Base-by-base conservation (phyloP, 208 protist genomes). In the Pavlovales sp. region DNA sequence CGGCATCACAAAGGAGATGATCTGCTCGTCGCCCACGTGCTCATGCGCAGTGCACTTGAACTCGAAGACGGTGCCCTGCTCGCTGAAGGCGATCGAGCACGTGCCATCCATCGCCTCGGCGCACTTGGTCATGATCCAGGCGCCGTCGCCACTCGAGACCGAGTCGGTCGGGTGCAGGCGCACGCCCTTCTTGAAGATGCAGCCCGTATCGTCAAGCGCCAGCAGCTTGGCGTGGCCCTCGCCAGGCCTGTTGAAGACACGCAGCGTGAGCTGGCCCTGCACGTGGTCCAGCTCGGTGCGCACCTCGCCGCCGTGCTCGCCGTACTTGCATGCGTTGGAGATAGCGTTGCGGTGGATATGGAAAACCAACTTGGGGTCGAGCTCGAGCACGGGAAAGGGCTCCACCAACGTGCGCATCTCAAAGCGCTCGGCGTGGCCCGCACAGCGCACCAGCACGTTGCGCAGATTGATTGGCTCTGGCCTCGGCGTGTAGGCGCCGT, bases 281-380 rank as follows among this genome's bases (percentile, higher is more conserved):
- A 32, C 77, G 32, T 47, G 5, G n/a, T 38, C 11, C 11, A 79
- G n/a, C 39, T 81, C 77, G 4, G 77, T 81, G 26, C 30, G 4
- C 39, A 81, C 32, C 14, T 47, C 41, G 38, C 77, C 77, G 40
- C 41, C 39, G 39, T 2, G 39, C 1, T 32, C 18, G 39, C 77
- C 77, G 77, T 81, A 81, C 77, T 81, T 81, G 77, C 38, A 47
- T 10, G 77, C 77, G 41, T 81, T 81, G 22, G 77, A 81, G 77
- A 81, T 14, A 39, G 77, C 77, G 77, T 81, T 81, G 40, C 39
- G 77, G 41, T 47, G 32, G 40, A 81, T 28, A 32, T 41, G 77
- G 40, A 18, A 47, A 32, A 81, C 34, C 22, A 81, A 39, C 2
- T 39, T 36, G 18, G 22, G 77, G 77, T 81, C 77, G 40, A 81